These are phyloP conservation scores for Gardenia jasminoides DNA, from an alignment of 257 asterid species.

Conservation along the genomic window DNA sequence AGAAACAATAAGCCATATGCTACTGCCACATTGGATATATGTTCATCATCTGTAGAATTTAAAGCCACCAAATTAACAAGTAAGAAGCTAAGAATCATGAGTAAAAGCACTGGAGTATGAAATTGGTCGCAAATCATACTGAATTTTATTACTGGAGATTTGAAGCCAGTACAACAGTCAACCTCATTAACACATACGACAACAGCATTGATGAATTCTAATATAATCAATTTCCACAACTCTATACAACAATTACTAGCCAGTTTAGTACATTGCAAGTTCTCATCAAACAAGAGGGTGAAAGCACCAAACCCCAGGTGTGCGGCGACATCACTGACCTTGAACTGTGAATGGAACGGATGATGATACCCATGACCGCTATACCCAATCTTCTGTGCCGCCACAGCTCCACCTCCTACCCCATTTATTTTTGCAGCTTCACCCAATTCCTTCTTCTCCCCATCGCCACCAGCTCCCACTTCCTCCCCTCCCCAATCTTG, in stretches of 20 bases:
- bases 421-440: conserved; percentile 64
- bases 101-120: conserved; percentile 7
- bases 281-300: conserved; percentile 66
- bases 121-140: conserved; percentile 18
- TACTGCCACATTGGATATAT: not conserved
- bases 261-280: conserved; percentile 45
- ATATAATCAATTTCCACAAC: conserved; percentile 28
- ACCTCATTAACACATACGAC: conserved; percentile 30
- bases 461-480: conserved; percentile 51
- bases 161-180: conserved; percentile 42
- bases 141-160: conserved; percentile 32
- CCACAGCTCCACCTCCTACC: conserved; percentile 47
- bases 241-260: conserved; percentile 38
- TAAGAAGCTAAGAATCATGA: not conserved
- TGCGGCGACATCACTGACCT: conserved; percentile 76
- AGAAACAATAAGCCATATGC: not conserved
- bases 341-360: conserved; percentile 84
- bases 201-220: conserved; percentile 26
- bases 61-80: not conserved
- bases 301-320: conserved; percentile 38
- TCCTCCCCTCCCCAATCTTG: conserved; percentile 73
- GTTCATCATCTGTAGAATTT: not conserved
- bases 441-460: conserved; percentile 67
- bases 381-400: conserved; percentile 64
- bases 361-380: conserved; percentile 65